Base-by-base conservation (phyloP, 2,329 filamentous ascomycete genomes). In the Colletotrichum paranaense region DNA sequence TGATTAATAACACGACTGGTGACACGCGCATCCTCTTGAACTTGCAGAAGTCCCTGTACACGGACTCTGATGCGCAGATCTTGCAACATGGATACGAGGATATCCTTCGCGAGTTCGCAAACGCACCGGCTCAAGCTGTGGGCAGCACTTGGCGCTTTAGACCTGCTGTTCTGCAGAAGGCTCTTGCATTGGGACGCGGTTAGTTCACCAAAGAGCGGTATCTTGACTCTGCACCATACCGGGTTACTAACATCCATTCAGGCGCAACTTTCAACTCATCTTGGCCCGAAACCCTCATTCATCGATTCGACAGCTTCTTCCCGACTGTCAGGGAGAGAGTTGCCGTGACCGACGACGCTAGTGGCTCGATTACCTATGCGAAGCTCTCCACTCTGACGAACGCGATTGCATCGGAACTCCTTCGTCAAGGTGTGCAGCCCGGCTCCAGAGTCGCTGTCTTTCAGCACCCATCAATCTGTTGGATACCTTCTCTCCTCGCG, bases 391-490 rank as follows among this genome's bases (percentile, higher is more conserved):
- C 57, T 16, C 12, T 5, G 57, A 42, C 8, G 22, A 42, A 22
- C 16, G 16, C 22, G 32, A 59, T 59, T 11, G 57, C 57, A 42
- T 42, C n/a, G 5, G 32, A 59, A 35, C 14, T 59, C 11, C 32
- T 59, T 7, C 32, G 57, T n/a, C 57, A 59, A 42, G 57, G 57
- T 11, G 57, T 42, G 32, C 57, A 42, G 24, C 62, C 42, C 1
- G 80, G 80, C 0, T 78, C 77, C 6, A 66, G 67, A 0, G 81
- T 88, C 5, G 81, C 76, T 1, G 84, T 88, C 5, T 83, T 85
- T 58, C 82, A 84, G 55, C 62, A 84, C 6, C 79, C 86, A 0
- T 75, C 78, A 0, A 52, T 76, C 0, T 80, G 86, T 56, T 84
- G 77, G 77, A 76, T 84, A 5, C 78, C 68, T 49, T 82, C 81